Evolutionary conservation across 495 filamentous ascomycete genomes (phyloP).

Genomic region (Podospora tetraspora): DNA sequence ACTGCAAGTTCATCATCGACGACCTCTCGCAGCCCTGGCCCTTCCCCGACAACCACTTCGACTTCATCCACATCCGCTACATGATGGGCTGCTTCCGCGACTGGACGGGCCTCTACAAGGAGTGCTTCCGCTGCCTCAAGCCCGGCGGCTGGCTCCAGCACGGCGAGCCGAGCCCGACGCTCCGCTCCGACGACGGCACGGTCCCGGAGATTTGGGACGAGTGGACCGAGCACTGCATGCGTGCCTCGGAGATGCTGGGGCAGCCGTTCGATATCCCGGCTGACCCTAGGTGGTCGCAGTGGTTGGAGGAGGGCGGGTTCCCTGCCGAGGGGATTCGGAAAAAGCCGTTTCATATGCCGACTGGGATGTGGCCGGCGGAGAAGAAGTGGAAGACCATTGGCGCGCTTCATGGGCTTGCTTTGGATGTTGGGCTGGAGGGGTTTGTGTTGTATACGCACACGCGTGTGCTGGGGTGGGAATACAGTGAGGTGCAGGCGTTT

Average conservation of each 20-base stretch:
- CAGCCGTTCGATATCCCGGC: constrained; percentile 33
- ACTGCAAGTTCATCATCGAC: constrained; percentile 48
- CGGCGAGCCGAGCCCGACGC: constrained; percentile 20
- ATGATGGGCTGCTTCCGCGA: constrained; percentile 51
- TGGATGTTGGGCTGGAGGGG: constrained; percentile 44
- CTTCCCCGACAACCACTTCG: constrained; percentile 49
- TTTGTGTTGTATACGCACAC: constrained; percentile 39
- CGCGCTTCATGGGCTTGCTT: constrained; percentile 20
- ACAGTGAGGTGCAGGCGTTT: constrained; percentile 39
- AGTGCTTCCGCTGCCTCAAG: constrained; percentile 32
- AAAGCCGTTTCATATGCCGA: constrained; percentile 42
- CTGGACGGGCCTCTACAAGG: constrained; percentile 43
- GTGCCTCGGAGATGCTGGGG: constrained; percentile 23
- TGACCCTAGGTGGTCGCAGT: constrained; percentile 29
- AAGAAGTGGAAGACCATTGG: constrained; percentile 34
- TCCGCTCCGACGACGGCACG: constrained; percentile 35
- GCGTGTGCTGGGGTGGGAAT: constrained; percentile 41
- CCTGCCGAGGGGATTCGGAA: constrained; percentile 41
- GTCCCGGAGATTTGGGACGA: constrained; percentile 33
- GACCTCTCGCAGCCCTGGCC: constrained; percentile 51
- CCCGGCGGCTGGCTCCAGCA: constrained; percentile 39
- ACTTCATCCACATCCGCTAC: constrained; percentile 58
- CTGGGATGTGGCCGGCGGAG: constrained; percentile 51
- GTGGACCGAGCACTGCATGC: constrained; percentile 35
- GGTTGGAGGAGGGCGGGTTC: constrained; percentile 50